A percentile compares a stretch with the other conserved stretches of the same genome.
These are phyloP conservation scores for Curvularia eragrostidis DNA, from an alignment of 2,329 filamentous ascomycete genomes.

Conservation along the genomic window DNA sequence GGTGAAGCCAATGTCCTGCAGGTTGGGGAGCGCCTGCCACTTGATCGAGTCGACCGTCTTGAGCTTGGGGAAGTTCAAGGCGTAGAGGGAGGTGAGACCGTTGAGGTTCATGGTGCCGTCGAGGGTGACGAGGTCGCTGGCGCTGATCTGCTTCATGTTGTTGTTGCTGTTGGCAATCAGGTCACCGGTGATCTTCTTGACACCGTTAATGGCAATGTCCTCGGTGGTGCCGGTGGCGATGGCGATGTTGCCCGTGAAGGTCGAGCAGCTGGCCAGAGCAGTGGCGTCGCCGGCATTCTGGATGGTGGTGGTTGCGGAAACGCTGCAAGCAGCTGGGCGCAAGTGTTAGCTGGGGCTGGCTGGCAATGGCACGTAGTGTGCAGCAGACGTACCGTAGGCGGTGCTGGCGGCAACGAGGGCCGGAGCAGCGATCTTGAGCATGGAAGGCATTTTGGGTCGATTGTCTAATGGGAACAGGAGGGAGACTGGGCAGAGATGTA, in stretches of 20 bases:
- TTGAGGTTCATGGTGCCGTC: constrained; percentile 72
- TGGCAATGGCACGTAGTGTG: not conserved
- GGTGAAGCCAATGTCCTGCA: constrained; percentile 66
- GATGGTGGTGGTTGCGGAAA: constrained; percentile 62
- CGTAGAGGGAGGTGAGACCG: constrained; percentile 71
- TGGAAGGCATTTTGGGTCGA: constrained; percentile 55
- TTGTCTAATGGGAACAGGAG: constrained; percentile 21
- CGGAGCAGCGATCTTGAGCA: constrained; percentile 63
- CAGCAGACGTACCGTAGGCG: constrained; percentile 56
- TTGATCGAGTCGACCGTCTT: constrained; percentile 69
- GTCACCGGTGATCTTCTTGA: constrained; percentile 65
- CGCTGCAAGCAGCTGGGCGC: constrained; percentile 49
- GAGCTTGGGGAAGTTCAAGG: constrained; percentile 71
- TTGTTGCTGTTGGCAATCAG: constrained; percentile 62
- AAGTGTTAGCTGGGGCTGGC: constrained; percentile 24
- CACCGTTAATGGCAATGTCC: constrained; percentile 67
- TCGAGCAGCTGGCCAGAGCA: constrained; percentile 68
- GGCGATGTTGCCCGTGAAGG: constrained; percentile 71
- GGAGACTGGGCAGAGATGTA: constrained; percentile 35
- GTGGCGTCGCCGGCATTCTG: constrained; percentile 66
- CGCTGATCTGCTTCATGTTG: constrained; percentile 69
- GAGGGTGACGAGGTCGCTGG: constrained; percentile 68
- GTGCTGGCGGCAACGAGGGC: constrained; percentile 61
- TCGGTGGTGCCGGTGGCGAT: constrained; percentile 65
- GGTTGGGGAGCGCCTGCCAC: constrained; percentile 73